Evolutionary conservation across 1,284 basidiomycete species (phyloP).

Genomic region (Stygiomarasmius scandens): DNA sequence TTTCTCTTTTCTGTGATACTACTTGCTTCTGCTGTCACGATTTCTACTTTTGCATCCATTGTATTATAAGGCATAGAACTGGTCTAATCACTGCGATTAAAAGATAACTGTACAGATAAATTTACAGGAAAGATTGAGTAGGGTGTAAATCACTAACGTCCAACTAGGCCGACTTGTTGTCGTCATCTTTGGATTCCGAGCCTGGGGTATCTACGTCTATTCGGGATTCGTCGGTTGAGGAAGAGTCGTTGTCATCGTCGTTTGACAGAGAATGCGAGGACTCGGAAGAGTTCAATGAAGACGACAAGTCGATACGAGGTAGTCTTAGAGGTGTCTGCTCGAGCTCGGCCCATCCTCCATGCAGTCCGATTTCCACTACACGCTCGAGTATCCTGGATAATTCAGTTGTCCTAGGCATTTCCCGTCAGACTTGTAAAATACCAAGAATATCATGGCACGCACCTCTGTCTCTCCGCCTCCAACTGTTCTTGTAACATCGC

Average conservation of each 20-base stretch:
- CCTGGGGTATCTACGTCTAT: background rate
- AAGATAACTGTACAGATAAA: background rate
- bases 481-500: constrained; percentile 47
- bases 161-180: background rate
- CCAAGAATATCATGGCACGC: too few relatives aligned
- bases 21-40: background rate
- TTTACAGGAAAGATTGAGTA: background rate
- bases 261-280: background rate
- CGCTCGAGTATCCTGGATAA: constrained; percentile 67
- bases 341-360: constrained; percentile 45
- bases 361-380: constrained; percentile 72
- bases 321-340: background rate
- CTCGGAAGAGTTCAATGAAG: background rate
- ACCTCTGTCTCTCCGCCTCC: constrained; percentile 51
- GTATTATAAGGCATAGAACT: background rate
- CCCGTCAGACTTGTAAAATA: too few relatives aligned
- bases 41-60: background rate
- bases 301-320: constrained; percentile 3
- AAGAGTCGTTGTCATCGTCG: background rate
- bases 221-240: background rate
- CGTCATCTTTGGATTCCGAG: background rate
- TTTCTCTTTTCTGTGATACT: too few relatives aligned
- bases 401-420: constrained; percentile 71
- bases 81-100: background rate
- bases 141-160: background rate